Conservation (phyloP, 2,329 filamentous ascomycete genomes). For the Balansia obtecta region DNA sequence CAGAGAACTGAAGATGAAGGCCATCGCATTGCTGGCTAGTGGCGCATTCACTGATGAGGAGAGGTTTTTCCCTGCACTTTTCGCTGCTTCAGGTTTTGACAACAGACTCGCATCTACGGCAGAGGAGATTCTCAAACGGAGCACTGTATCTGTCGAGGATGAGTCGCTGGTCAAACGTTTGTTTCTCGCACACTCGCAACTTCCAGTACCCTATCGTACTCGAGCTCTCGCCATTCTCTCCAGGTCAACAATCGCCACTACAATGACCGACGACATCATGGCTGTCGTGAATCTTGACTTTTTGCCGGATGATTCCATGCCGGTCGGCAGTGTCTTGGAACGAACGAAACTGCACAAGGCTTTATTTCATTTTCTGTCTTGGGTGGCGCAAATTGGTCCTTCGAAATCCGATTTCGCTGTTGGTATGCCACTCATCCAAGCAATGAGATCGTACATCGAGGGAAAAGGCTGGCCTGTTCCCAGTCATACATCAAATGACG, state of each 20-base stretch:
- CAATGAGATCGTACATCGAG: constrained; percentile 61
- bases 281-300: constrained; percentile 57
- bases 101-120: constrained; percentile 72
- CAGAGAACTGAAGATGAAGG: constrained; percentile 41
- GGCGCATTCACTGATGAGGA: constrained; percentile 77
- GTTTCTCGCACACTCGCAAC: constrained; percentile 61
- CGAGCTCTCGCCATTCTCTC: constrained; percentile 64
- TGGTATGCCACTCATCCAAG: constrained; percentile 53
- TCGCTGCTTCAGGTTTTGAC: constrained; percentile 72
- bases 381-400: constrained; percentile 66
- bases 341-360: constrained; percentile 68
- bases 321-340: constrained; percentile 50
- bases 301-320: constrained; percentile 21
- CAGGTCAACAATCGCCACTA: constrained; percentile 64
- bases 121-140: constrained; percentile 79
- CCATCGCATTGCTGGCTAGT: constrained; percentile 63
- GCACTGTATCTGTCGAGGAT: constrained; percentile 62
- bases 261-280: constrained; percentile 54
- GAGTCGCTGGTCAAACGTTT: constrained; percentile 48
- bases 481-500: constrained; percentile 43
- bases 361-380: constrained; percentile 77
- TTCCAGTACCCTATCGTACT: constrained; percentile 61
- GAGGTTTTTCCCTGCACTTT: constrained; percentile 71
- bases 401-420: constrained; percentile 47
- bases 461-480: constrained; percentile 73